Base-by-base conservation (phyloP, 768 basidiomycete genomes). In the Pulveroboletus frians region DNA sequence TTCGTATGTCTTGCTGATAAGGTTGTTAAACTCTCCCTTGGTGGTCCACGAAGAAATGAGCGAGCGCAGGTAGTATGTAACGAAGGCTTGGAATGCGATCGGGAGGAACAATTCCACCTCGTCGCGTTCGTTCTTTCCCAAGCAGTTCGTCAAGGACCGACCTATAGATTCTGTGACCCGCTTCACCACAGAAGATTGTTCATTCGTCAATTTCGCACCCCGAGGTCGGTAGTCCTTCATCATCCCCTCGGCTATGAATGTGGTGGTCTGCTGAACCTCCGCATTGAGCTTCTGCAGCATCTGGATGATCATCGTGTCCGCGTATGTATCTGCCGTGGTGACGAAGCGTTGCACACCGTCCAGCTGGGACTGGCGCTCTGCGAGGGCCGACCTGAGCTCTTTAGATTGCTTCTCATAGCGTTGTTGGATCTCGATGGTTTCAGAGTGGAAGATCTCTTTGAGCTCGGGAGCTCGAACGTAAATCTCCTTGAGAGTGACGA, bases 21-120 rank as follows among this genome's bases (percentile, higher is more conserved):
- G 45, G 0, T 42, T 18, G 11, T 48, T 39, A 36, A 21, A 30
- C 2, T 21, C 55, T 5, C 35, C 27, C 18, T 56, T 23, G 32
- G 21, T 27, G 21, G 54, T 56, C 55, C 55, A 56, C 15, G 55
- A 56, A 3, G 49, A 56, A 7, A 56, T 29, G 30, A 48, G n/a
- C 15, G 9, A 27, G 21, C 23, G 18, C 1, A 56, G 2, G 17
- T 45, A 38, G 34, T 39, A 31, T 6, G 49, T 46, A 11, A 56
- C 13, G 29, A 29, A 46, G 20, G 53, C 40, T 5, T 56, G 56
- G 34, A 57, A 40, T 7, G 50, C 47, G 26, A 57, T 56, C 2
- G 8, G 34, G 38, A 57, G 56, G n/a, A 40, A 56, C 18, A 49
- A 6, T 0, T 26, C 31, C 2, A 46, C 34, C 13, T 49, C 47